Evolutionary conservation across 2,329 filamentous ascomycete species (phyloP).

Genomic region (Torrubiella hemipterigena): DNA sequence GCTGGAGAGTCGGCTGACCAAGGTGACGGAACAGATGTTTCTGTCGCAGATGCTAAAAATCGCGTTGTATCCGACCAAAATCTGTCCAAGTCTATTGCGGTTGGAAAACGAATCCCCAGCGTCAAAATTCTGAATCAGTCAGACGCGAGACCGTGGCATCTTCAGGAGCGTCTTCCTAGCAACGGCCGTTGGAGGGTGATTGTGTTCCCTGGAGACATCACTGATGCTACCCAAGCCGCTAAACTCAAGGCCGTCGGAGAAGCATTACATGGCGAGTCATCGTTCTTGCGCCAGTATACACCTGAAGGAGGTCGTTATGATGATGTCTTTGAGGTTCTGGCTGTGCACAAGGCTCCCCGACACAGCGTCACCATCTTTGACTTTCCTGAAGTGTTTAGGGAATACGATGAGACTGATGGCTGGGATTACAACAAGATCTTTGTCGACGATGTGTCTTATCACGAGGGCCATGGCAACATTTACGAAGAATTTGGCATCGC

Average conservation of each 20-base stretch:
- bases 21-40: constrained; percentile 31
- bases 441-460: constrained; percentile 39
- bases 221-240: constrained; percentile 24
- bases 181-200: constrained; percentile 48
- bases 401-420: constrained; percentile 31
- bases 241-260: constrained; percentile 35
- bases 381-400: constrained; percentile 35
- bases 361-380: constrained; percentile 35
- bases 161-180: constrained; percentile 43
- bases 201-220: constrained; percentile 50
- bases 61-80: constrained; percentile 9
- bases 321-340: constrained; percentile 44
- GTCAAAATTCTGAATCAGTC: constrained; percentile 48
- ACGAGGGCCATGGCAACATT: constrained; percentile 36
- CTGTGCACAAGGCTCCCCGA: constrained; percentile 43
- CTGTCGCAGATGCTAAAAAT: constrained; percentile 5
- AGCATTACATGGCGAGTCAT: constrained; percentile 17
- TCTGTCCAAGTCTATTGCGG: constrained; percentile 25
- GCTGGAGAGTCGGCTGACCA: constrained; percentile 26
- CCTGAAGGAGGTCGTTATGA: constrained; percentile 4
- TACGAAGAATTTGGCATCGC: constrained; percentile 47
- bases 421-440: constrained; percentile 47
- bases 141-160: constrained; percentile 42
- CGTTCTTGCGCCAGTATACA: constrained; percentile 6
- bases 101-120: constrained; percentile 46